Evolutionary conservation across 345 rosid genomes (phyloP).

Genomic region (Gynandropsis gynandra): DNA sequence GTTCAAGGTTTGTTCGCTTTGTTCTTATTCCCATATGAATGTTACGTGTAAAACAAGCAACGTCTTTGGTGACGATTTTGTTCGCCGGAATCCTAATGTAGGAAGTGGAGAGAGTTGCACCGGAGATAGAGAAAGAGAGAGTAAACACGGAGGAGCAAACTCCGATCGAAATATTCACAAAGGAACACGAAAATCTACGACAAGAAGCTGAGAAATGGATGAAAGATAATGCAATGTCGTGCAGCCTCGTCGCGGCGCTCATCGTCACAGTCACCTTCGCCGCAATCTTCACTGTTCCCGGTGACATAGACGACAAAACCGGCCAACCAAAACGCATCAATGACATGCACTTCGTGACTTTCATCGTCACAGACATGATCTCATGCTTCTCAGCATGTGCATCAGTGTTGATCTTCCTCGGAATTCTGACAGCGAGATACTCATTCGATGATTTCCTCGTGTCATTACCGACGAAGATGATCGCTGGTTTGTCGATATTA

Average conservation of each 20-base stretch:
- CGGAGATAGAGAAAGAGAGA: constrained; percentile 17
- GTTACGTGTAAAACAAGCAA: background rate
- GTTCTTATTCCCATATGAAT: constrained; percentile 7
- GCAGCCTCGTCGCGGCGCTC: constrained; percentile 29
- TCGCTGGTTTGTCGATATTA: constrained; percentile 27
- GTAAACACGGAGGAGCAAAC: constrained; percentile 23
- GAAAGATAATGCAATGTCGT: constrained; percentile 31
- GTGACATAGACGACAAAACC: constrained; percentile 16
- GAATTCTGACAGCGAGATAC: constrained; percentile 30
- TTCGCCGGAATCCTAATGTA: background rate
- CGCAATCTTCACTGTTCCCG: constrained; percentile 31
- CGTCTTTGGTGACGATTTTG: too few species aligned
- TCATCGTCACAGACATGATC: constrained; percentile 27
- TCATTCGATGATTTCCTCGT: constrained; percentile 28
- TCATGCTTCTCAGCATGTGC: constrained; percentile 28
- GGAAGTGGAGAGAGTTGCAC: constrained; percentile 28
- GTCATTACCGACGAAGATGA: constrained; percentile 26
- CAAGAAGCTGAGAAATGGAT: constrained; percentile 32
- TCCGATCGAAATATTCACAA: constrained; percentile 25
- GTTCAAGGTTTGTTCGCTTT: constrained; percentile 21
- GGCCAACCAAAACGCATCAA: constrained; percentile 19
- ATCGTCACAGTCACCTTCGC: constrained; percentile 32
- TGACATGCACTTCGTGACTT: constrained; percentile 2
- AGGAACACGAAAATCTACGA: constrained; percentile 17
- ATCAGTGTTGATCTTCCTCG: constrained; percentile 26